phyloP scores from a whole-genome alignment of 805 yeast genomes.

The Nakazawaea molendinolei region DNA sequence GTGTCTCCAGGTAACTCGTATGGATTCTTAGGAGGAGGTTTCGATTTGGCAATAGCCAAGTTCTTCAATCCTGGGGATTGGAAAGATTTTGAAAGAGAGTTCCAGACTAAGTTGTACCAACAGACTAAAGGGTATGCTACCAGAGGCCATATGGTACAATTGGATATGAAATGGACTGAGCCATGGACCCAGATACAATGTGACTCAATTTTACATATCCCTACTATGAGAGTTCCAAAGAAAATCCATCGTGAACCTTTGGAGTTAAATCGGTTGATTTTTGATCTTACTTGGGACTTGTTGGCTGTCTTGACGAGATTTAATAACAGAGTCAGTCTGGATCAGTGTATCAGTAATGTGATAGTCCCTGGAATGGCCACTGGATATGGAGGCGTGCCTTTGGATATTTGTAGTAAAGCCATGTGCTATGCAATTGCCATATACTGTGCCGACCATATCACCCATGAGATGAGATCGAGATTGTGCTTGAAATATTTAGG shows the following conservation, averaged over 20 bases:
- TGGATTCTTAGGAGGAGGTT: conserved; percentile 47
- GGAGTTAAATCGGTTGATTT: conserved; percentile 19
- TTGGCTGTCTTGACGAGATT: conserved; percentile 18
- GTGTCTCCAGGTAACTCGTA: conserved; percentile 48
- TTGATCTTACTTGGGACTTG: conserved; percentile 32
- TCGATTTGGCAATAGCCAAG: conserved; percentile 32
- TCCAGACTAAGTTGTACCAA: conserved; percentile 14
- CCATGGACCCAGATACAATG: conserved; percentile 21
- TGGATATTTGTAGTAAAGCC: conserved; percentile 24
- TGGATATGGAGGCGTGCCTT: conserved; percentile 30
- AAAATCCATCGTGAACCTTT: conserved; percentile 4
- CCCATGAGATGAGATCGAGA: background rate
- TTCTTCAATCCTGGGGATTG: conserved; percentile 17
- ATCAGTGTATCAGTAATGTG: conserved; percentile 20
- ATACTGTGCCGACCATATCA: background rate
- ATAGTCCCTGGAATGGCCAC: conserved; percentile 33
- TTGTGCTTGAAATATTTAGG: conserved; percentile 3
- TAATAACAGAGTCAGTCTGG: background rate
- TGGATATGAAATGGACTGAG: conserved; percentile 18
- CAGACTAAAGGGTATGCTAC: conserved; percentile 26
- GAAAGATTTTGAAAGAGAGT: conserved; percentile 18
- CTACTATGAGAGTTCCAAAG: conserved; percentile 35
- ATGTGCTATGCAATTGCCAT: conserved; percentile 19
- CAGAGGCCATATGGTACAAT: conserved; percentile 24
- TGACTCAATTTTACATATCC: conserved; percentile 27